Conservation (phyloP, 176 grass and related monocot genomes). For the Musa beccarii region DNA sequence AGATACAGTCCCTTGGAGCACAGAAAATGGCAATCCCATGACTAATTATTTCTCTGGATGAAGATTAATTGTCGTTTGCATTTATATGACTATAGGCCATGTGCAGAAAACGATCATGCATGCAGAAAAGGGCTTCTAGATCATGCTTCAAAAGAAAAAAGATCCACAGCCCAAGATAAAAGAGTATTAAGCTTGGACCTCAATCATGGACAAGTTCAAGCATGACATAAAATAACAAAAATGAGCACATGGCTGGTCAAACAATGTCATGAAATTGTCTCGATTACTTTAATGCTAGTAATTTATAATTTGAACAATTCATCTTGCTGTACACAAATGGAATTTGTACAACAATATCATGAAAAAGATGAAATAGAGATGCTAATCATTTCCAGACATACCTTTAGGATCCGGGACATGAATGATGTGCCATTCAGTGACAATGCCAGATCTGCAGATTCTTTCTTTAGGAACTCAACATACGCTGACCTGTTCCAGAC, state of each 20-base stretch:
- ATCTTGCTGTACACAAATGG: neutral
- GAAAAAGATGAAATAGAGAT: neutral
- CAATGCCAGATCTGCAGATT: constrained; percentile 75
- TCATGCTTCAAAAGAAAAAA: too few relatives aligned
- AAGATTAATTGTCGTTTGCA: too few relatives aligned
- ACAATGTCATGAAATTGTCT: neutral
- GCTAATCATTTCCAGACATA: constrained; percentile 12
- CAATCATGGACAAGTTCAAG: too few relatives aligned
- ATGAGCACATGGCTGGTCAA: neutral
- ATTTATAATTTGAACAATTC: neutral
- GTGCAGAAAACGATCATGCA: too few relatives aligned
- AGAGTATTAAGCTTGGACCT: too few relatives aligned
- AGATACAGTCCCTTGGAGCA: too few relatives aligned
- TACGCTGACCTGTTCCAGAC: constrained; percentile 56
- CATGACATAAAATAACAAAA: neutral
- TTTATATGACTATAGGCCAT: too few relatives aligned
- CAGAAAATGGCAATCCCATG: too few relatives aligned
- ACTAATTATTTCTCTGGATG: too few relatives aligned
- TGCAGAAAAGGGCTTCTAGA: too few relatives aligned
- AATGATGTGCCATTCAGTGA: constrained; percentile 92
- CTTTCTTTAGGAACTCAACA: constrained; percentile 82
- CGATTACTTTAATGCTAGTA: too few relatives aligned
- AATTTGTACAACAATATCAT: neutral
- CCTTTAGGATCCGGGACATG: constrained; percentile 91
- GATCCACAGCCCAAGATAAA: too few relatives aligned